Conservation (phyloP, 768 basidiomycete genomes). For the Pulveroboletus sp. region DNA sequence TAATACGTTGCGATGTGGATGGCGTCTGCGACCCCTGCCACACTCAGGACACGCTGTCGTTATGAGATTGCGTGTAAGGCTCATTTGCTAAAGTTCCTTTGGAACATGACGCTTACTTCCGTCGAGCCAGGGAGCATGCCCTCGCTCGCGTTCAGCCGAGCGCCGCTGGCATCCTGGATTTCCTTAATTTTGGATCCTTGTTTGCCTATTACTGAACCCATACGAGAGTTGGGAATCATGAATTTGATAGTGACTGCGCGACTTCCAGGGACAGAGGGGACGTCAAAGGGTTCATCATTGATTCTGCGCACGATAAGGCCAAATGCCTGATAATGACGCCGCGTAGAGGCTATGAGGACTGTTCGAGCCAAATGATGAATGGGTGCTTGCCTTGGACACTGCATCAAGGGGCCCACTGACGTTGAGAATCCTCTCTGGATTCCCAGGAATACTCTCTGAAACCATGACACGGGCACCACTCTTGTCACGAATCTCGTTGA, state of each 20-base stretch:
- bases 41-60: slow-evolving; percentile 87
- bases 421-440: slow-evolving; percentile 97
- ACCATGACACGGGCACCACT: slow-evolving; percentile 95
- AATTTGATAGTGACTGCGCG: slow-evolving; percentile 99
- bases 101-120: slow-evolving; percentile 56
- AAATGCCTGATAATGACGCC: slow-evolving; percentile 64
- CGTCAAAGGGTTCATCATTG: slow-evolving; percentile 98
- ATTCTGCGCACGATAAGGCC: slow-evolving; percentile 97
- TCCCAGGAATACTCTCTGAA: slow-evolving; percentile 97
- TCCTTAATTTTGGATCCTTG: slow-evolving; percentile 98
- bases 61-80: slow-evolving; percentile 14
- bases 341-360: slow-evolving; percentile 1
- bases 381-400: slow-evolving; percentile 81
- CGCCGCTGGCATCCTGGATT: slow-evolving; percentile 98
- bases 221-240: slow-evolving; percentile 98
- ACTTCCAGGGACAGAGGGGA: slow-evolving; percentile 95
- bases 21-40: slow-evolving; percentile 97
- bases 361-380: background rate
- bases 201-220: slow-evolving; percentile 99
- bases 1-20: slow-evolving; percentile 99
- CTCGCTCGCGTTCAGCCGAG: slow-evolving; percentile 92
- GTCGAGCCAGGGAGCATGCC: slow-evolving; percentile 99
- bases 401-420: slow-evolving; percentile 96
- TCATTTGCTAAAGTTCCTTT: background rate
- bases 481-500: slow-evolving; percentile 98